These are phyloP conservation scores for Globisporangium uncinulatum DNA, from an alignment of 352 stramenopile species.

Conservation along the genomic window DNA sequence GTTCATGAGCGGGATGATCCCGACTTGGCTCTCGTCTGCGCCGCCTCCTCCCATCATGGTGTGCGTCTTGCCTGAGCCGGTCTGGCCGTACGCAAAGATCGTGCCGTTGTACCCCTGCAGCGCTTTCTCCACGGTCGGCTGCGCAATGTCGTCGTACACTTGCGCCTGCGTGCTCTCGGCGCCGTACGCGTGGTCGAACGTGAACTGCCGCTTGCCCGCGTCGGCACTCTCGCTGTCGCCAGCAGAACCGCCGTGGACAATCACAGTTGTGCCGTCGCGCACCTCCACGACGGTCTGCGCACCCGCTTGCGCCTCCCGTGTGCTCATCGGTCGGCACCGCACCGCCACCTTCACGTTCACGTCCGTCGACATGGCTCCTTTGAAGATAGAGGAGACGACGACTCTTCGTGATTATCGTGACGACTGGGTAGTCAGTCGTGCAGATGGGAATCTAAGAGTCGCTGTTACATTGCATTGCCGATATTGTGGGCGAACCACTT, in stretches of 20 bases:
- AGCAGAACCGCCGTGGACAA: constrained; percentile 33
- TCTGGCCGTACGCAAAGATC: constrained; percentile 77
- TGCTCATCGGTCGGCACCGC: constrained; percentile 82
- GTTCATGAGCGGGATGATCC: constrained; percentile 90
- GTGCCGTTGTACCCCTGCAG: constrained; percentile 79
- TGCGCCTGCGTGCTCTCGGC: constrained; percentile 64
- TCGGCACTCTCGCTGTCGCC: constrained; percentile 1
- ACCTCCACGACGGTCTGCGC: constrained; percentile 50
- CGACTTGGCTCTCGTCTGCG: constrained; percentile 32
- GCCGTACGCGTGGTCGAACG: constrained; percentile 82
- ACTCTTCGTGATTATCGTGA: not conserved
- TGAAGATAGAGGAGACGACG: not conserved
- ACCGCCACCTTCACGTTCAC: constrained; percentile 90
- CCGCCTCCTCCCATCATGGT: constrained; percentile 73
- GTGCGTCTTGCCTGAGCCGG: constrained; percentile 81
- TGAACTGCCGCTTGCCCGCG: constrained; percentile 55
- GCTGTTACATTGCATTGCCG: not conserved
- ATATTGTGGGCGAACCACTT: not conserved
- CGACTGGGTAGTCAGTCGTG: not conserved
- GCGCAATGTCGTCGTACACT: constrained; percentile 77
- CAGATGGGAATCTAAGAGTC: not conserved
- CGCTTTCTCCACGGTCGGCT: constrained; percentile 71
- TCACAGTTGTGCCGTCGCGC: constrained; percentile 43
- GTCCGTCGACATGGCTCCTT: constrained; percentile 43
- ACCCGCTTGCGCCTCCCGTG: constrained; percentile 64